phyloP scores from a whole-genome alignment of 106 monocot species.

The Apostasia shenzhenica region DNA sequence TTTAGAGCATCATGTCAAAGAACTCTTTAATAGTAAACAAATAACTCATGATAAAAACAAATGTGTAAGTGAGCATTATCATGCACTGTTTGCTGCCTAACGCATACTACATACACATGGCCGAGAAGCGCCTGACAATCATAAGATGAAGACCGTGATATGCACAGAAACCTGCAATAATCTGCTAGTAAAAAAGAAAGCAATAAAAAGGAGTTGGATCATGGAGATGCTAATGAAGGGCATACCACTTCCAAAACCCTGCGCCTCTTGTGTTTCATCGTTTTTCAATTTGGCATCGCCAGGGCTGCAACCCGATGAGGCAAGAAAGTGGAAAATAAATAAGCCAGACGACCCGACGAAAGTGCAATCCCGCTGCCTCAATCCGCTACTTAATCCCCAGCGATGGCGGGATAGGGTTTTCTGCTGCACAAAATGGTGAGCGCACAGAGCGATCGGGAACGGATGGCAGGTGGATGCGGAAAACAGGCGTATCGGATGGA shows the following conservation, averaged over 20 bases:
- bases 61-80: neutral
- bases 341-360: neutral
- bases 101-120: too few species aligned
- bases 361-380: neutral
- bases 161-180: neutral
- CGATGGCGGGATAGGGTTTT: too few species aligned
- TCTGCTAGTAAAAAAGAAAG: neutral
- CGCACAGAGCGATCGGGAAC: too few species aligned
- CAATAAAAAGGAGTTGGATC: neutral
- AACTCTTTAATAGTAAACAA: neutral
- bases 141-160: neutral
- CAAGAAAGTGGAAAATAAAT: neutral
- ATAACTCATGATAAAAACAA: neutral
- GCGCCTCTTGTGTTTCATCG: constrained; percentile 45
- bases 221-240: neutral
- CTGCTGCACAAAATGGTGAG: too few species aligned
- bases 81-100: neutral
- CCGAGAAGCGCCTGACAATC: neutral
- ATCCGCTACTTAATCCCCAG: neutral
- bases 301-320: neutral
- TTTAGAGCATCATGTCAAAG: neutral
- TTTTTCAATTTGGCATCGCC: constrained; percentile 37
- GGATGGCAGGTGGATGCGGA: too few species aligned
- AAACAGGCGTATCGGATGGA: too few species aligned
- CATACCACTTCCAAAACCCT: constrained; percentile 50